A percentile compares a stretch with the other conserved stretches of the same genome.
These are phyloP conservation scores for Arthroderma sp. DNA, from an alignment of 2,329 filamentous ascomycete species.

Conservation along the genomic window DNA sequence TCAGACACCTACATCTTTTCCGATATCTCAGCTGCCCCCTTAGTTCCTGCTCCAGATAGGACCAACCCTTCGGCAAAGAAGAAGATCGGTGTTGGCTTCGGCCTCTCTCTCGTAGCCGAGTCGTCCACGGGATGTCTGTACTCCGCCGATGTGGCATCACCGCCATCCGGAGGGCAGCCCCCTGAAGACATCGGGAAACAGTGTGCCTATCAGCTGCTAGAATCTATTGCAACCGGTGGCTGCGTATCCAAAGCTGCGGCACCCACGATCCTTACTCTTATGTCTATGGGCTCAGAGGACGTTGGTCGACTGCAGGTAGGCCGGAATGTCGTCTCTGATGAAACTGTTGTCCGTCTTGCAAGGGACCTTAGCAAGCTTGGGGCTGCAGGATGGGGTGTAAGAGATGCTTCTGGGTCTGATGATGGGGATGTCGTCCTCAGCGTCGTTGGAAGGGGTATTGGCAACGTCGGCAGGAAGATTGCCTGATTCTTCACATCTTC, in stretches of 20 bases:
- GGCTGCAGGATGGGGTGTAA: slow-evolving; percentile 77
- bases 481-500: slow-evolving; percentile 33
- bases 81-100: slow-evolving; percentile 77
- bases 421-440: slow-evolving; percentile 66
- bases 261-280: slow-evolving; percentile 66
- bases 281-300: slow-evolving; percentile 97
- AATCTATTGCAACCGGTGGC: slow-evolving; percentile 69
- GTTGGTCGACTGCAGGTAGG: slow-evolving; percentile 77
- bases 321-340: slow-evolving; percentile 66
- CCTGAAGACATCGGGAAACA: slow-evolving; percentile 83
- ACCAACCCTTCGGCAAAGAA: slow-evolving; percentile 43
- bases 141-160: slow-evolving; percentile 67
- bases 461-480: slow-evolving; percentile 90
- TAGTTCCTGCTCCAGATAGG: slow-evolving; percentile 59
- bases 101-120: slow-evolving; percentile 80
- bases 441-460: slow-evolving; percentile 84
- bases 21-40: slow-evolving; percentile 49
- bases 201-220: slow-evolving; percentile 80
- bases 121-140: slow-evolving; percentile 78
- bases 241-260: slow-evolving; percentile 64
- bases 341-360: slow-evolving; percentile 67
- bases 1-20: slow-evolving; percentile 83
- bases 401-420: slow-evolving; percentile 57
- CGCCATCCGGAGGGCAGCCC: slow-evolving; percentile 65
- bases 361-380: slow-evolving; percentile 83